These are phyloP conservation scores for Acarospora socialis DNA, from an alignment of 2,329 filamentous ascomycete genomes.

Conservation along the genomic window DNA sequence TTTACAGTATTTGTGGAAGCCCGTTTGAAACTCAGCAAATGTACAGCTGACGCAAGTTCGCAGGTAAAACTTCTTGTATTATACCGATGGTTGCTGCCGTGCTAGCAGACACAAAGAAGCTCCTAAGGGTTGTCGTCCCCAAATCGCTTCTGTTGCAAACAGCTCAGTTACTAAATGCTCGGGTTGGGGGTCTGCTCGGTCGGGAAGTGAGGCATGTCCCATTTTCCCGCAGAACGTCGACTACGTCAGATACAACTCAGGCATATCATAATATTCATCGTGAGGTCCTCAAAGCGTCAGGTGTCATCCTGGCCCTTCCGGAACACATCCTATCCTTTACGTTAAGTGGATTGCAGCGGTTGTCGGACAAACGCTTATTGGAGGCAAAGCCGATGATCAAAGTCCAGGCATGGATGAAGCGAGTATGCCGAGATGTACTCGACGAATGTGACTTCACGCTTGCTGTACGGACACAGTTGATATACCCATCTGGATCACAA, in stretches of 20 bases:
- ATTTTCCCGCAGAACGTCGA: conserved; percentile 38
- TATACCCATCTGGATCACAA: conserved; percentile 41
- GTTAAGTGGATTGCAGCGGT: conserved; percentile 43
- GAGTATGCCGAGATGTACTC: conserved; percentile 42
- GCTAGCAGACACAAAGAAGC: conserved; percentile 35
- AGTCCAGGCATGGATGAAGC: conserved; percentile 37
- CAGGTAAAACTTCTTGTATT: conserved; percentile 57
- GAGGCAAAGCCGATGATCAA: conserved; percentile 36
- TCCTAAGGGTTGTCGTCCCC: conserved; percentile 46
- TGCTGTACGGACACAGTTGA: conserved; percentile 39
- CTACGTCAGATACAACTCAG: conserved; percentile 20
- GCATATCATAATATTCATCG: conserved; percentile 27
- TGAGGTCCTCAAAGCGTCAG: conserved; percentile 36
- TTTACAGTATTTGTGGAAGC: conserved; percentile 1
- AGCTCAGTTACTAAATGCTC: conserved; percentile 38
- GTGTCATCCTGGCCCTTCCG: conserved; percentile 47
- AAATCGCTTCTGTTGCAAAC: conserved; percentile 50
- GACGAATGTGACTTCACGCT: conserved; percentile 50
- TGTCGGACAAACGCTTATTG: conserved; percentile 32
- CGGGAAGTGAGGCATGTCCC: conserved; percentile 43
- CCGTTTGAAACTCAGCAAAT: conserved; percentile 16
- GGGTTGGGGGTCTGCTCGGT: conserved; percentile 42
- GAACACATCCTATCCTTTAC: conserved; percentile 52
- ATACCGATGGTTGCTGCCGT: conserved; percentile 46
- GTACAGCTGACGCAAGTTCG: conserved; percentile 58